Conservation (phyloP, 2,329 filamentous ascomycete genomes). For the Sporothrix pseudoabietina region DNA sequence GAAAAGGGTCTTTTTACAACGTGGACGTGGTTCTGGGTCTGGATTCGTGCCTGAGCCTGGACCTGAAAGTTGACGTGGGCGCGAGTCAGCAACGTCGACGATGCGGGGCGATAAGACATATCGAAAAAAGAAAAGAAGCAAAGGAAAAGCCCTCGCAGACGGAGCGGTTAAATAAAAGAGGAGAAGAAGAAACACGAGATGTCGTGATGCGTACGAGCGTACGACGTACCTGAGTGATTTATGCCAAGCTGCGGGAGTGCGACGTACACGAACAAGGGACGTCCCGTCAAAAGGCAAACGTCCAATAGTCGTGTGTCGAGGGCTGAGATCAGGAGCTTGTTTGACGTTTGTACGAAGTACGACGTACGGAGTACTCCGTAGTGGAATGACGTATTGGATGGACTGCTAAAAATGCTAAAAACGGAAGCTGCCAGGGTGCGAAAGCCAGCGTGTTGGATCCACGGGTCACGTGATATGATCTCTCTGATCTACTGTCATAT, state of each 20-base stretch:
- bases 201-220: not conserved
- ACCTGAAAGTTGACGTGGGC: not conserved
- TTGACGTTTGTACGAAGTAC: not conserved
- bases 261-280: not conserved
- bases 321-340: not conserved
- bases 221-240: not conserved
- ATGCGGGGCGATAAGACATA: constrained; percentile 14
- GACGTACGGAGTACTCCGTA: no score
- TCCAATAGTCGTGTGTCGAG: not conserved
- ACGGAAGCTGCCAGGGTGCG: no score
- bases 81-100: constrained; percentile 7
- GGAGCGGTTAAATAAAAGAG: no score
- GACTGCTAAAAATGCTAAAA: no score
- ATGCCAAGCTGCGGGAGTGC: not conserved
- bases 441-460: no score
- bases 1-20: not conserved
- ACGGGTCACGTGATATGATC: no score
- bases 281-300: not conserved
- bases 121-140: not conserved
- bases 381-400: no score
- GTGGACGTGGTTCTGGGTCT: not conserved
- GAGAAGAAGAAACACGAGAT: not conserved
- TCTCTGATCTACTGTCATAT: no score
- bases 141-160: not conserved
- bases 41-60: not conserved